Evolutionary conservation across 768 basidiomycete genomes (phyloP), one percentile per base, ranked within the genome.

Genomic region (Boletus bicolor): DNA sequence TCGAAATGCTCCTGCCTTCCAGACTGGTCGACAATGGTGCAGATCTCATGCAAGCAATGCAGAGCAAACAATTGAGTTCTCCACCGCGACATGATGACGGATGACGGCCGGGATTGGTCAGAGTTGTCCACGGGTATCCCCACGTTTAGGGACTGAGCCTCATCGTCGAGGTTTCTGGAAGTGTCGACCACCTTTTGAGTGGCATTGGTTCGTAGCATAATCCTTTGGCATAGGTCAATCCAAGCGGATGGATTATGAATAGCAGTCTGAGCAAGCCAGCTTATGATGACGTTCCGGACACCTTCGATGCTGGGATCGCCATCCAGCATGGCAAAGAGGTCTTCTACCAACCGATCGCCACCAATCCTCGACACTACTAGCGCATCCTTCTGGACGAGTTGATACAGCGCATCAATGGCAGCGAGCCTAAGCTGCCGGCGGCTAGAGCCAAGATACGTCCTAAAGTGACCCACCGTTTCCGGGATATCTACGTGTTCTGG

Each of bases 181-280:
- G 84, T 83, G 56, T 90, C 84, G 1, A 80, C 79, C 14, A 82
- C 83, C 64, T 85, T 87, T 64, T 89, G 91, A 3, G 87, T 85
- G 1, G 90, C 91, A 5, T 92, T 93, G 11, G 93, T 95, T 10
- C 91, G 81, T 7, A 91, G 86, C 93, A 99, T 98, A 67, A 99
- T 98, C 26, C 93, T 79, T 70, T 98, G 96, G 64, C 96, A 98
- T 1, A 98, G 79, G 66, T 95, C 94, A 53, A 99, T 97, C 97
- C 97, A 99, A 1, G 95, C 97, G 0, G 90, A 93, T 0, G 97
- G 96, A 58, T 94, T 91, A 54, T 91, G 83, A 19, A 91, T 79
- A 1, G 93, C 95, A 0, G 97, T 98, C 70, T 99, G 97, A 59
- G 89, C 84, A 7, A 98, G 77, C 97, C 97, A 99, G 60, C 89